Evolutionary conservation across 179 eudicot genomes (phyloP), one percentile per base, ranked within the genome.

Genomic region (Silene noctiflora): DNA sequence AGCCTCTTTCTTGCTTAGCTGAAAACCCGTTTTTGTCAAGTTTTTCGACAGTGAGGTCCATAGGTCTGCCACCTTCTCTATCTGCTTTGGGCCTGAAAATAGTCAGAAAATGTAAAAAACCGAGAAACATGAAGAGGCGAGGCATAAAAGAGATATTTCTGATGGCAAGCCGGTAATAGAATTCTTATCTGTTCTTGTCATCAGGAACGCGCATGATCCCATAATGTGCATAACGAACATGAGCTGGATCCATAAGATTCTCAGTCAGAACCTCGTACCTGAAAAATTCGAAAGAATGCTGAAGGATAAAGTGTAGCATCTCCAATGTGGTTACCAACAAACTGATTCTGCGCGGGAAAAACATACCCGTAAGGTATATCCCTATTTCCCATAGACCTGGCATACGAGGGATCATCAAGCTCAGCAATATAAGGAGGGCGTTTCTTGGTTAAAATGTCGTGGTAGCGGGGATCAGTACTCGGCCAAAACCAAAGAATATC

Each of bases 241-340:
- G 98, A 80, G 96, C 90, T 42, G 98, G 98, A 76, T 94, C 98
- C 91, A 88, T 91, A 46, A 91, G 97, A 84, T 94, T 94, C 83
- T 94, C 98, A 31, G 80, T 84, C 75, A 94, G 81, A 74, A 90
- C 72, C 78, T 94, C 98, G 59, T 94, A 91, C 86, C 97, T 94
- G 93, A 72, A 56, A 81, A 68, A 69, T 12, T 42, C 48, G 48
- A 42, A 9, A 42, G 12, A 9, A 42, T 29, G 11, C 24, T 68
- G 3, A n/a, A 68, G 25, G 21, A 19, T 3, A 35, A 13, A 35
- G 24, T 25, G 5, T 35, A 67, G 70, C 70, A 5, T 66, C 11
- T 66, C 48, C 17, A 31, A 31, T n/a, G n/a, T 1, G 13, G 48
- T 67, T 17, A 33, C 60, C 16, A 20, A 33, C 46, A 27, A 22